phyloP scores from a whole-genome alignment of 2,329 filamentous ascomycete species.

The Thermomyces lanuginosus region DNA sequence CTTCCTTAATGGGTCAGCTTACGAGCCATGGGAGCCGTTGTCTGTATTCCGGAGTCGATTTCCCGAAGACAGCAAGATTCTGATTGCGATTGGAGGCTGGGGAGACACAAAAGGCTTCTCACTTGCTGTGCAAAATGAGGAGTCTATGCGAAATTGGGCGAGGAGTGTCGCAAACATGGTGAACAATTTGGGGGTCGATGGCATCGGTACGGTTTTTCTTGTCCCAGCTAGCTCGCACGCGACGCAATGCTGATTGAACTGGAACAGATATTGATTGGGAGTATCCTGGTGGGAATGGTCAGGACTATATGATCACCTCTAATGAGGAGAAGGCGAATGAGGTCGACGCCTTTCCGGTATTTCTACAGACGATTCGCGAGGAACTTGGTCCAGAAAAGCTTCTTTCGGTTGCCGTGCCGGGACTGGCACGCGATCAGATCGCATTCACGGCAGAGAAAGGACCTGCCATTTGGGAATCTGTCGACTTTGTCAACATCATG shows the following conservation, averaged over 20 bases:
- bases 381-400: slow-evolving; percentile 43
- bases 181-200: slow-evolving; percentile 46
- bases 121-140: slow-evolving; percentile 33
- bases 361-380: slow-evolving; percentile 42
- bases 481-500: slow-evolving; percentile 58
- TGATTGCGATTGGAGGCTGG: slow-evolving; percentile 62
- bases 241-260: too few species aligned
- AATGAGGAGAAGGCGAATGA: slow-evolving; percentile 45
- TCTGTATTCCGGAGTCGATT: slow-evolving; percentile 38
- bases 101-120: slow-evolving; percentile 51
- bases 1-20: slow-evolving; percentile 34
- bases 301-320: slow-evolving; percentile 48
- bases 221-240: too few species aligned
- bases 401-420: slow-evolving; percentile 52
- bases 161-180: slow-evolving; percentile 50
- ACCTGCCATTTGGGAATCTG: slow-evolving; percentile 40
- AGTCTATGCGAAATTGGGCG: slow-evolving; percentile 43
- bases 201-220: slow-evolving; percentile 29
- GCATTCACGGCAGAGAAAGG: slow-evolving; percentile 44
- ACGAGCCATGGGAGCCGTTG: slow-evolving; percentile 39
- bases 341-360: slow-evolving; percentile 44
- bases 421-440: slow-evolving; percentile 47
- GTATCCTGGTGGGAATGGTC: slow-evolving; percentile 46
- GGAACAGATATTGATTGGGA: slow-evolving; percentile 50
- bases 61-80: slow-evolving; percentile 41